Base-by-base conservation (phyloP, 352 stramenopile genomes). In the Proteromonas lacertae region DNA sequence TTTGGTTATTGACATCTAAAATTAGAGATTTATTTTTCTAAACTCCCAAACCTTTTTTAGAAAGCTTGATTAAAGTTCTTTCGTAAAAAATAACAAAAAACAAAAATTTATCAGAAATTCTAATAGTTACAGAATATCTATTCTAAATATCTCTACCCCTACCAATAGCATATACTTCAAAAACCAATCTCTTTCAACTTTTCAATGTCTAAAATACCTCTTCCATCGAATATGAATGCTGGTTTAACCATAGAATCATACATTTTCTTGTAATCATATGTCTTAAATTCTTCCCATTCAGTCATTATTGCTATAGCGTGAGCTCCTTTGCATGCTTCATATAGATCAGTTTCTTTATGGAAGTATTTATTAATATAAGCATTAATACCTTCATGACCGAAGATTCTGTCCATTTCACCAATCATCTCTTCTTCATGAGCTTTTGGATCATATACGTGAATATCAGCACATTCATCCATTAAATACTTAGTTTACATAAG, bases 241-340 rank as follows among this genome's bases (percentile, higher is more conserved):
- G 23, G 23, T 9, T 26, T 26, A 26, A 9, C 4, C 23, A 26
- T 26, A 4, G 9, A 26, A 9, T 4, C 4, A 9, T 9, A 26
- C 9, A 26, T 9, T 26, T 26, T 26, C 4, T 4, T 9, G 9
- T 26, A 26, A 56, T 96, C 81, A 26, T 91, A 64, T 10, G 60
- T 66, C 61, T 91, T 91, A 62, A 97, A 94, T 59, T 89, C 65
- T 47, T 94, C 80, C 84, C 84, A 99, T 60, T 99, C 87, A 3
- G 87, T 99, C 40, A 96, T 31, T 28, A 58, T 32, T 13, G 66
- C 67, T 32, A 92, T 62, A 18, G 75, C 77, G 45, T 92, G 77
- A 10, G 76, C 63, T 42, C 79, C 73, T 26, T 76, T 64, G 18
- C 64, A 73, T 0, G 78, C 81, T 41, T 70, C 62, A 51, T 92